phyloP scores from a whole-genome alignment of 306 rosid species.

The Casuarina cunninghamiana region DNA sequence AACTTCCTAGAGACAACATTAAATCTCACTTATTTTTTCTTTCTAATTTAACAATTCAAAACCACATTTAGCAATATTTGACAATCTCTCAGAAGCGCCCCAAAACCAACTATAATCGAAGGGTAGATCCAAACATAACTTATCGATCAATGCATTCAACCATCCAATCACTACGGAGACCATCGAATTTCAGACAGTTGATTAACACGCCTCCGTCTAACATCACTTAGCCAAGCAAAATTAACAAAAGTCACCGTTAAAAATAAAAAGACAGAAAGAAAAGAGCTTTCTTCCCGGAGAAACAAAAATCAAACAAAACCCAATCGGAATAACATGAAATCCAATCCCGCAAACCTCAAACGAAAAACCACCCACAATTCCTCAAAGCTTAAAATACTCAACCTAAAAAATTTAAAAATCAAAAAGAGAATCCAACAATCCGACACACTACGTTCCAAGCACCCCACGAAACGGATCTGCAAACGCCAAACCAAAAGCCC shows the following conservation, averaged over 20 bases:
- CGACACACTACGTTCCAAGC: not conserved
- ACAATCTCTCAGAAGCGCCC: not conserved
- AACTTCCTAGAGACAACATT: not conserved
- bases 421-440: not conserved
- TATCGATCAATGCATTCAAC: conserved; percentile 1
- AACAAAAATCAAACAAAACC: not conserved
- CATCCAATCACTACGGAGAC: not conserved
- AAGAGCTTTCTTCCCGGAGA: not conserved
- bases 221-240: not conserved
- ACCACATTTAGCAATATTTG: not conserved
- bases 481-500: not conserved
- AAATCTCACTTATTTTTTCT: not conserved
- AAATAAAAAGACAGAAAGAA: not conserved
- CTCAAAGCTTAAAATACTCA: not conserved
- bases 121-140: not conserved
- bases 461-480: conserved; percentile 1
- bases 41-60: not conserved
- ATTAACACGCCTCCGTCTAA: not conserved
- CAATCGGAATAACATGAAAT: not conserved
- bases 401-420: not conserved
- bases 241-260: not conserved
- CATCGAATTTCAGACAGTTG: not conserved
- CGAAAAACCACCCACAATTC: not conserved
- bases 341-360: not conserved
- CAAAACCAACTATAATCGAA: not conserved